Evolutionary conservation across 2,329 filamentous ascomycete species (phyloP).

Genomic region (Endocalyx cinctus): DNA sequence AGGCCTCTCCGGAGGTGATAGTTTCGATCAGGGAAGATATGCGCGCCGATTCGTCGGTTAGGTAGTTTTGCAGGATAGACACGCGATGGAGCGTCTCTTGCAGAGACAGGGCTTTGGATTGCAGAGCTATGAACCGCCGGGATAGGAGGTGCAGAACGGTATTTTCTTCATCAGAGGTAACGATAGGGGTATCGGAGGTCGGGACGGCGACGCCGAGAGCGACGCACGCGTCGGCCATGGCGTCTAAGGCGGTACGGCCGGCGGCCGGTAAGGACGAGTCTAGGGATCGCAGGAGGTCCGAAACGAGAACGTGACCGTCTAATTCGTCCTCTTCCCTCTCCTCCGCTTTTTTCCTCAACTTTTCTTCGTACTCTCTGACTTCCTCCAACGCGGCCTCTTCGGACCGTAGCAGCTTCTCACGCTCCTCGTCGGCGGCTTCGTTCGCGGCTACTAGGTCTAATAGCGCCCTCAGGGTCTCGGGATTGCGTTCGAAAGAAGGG

Average conservation of each 20-base stretch:
- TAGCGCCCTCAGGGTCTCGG: conserved; percentile 72
- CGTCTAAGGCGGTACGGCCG: conserved; percentile 51
- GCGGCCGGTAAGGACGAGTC: conserved; percentile 51
- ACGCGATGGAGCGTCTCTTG: conserved; percentile 54
- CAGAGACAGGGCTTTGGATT: conserved; percentile 47
- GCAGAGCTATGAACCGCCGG: conserved; percentile 49
- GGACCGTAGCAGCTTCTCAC: conserved; percentile 50
- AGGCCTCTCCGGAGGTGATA: conserved; percentile 38
- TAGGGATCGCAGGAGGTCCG: conserved; percentile 47
- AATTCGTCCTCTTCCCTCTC: background rate
- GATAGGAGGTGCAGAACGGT: conserved; percentile 49
- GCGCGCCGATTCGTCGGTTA: conserved; percentile 45
- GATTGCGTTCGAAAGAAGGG: conserved; percentile 80
- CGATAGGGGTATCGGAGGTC: too few species aligned
- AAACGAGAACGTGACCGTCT: conserved; percentile 20
- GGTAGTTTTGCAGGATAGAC: conserved; percentile 49
- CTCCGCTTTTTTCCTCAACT: conserved; percentile 27
- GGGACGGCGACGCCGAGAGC: conserved; percentile 45
- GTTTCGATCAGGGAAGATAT: conserved; percentile 36
- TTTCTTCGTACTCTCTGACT: conserved; percentile 35
- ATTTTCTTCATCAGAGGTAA: too few species aligned
- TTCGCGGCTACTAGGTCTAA: conserved; percentile 71
- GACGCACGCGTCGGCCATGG: conserved; percentile 50
- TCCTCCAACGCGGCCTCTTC: conserved; percentile 57
- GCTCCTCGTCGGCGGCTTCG: conserved; percentile 72